Conservation (phyloP, 2,329 filamentous ascomycete species). For the Neurospora sp. region DNA sequence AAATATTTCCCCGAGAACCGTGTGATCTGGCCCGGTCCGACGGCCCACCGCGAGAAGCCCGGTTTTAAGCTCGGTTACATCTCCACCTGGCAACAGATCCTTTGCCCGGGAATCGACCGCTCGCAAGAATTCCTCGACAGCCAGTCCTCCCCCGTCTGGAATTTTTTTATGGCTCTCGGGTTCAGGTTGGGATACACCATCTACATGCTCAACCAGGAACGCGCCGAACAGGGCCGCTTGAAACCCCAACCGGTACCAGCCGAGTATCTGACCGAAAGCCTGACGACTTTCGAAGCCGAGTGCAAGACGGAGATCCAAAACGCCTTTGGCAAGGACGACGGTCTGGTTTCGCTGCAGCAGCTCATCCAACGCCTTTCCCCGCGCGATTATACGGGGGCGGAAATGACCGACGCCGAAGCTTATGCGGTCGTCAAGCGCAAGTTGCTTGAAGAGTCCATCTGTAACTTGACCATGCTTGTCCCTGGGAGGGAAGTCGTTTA, state of each 20-base stretch:
- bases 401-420: slow-evolving; percentile 11
- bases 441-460: slow-evolving; percentile 33
- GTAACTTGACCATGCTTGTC: slow-evolving; percentile 33
- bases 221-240: neutral
- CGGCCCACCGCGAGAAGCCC: slow-evolving; percentile 3
- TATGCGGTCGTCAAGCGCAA: slow-evolving; percentile 25
- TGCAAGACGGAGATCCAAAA: neutral
- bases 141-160: slow-evolving; percentile 8
- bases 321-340: neutral
- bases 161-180: slow-evolving; percentile 20
- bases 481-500: slow-evolving; percentile 23
- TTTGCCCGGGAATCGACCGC: slow-evolving; percentile 7
- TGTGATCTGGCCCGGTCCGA: slow-evolving; percentile 13
- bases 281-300: neutral
- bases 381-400: slow-evolving; percentile 8
- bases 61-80: neutral
- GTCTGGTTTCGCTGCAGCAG: slow-evolving; percentile 13
- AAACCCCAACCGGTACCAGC: neutral
- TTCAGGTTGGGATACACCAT: slow-evolving; percentile 21
- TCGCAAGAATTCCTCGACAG: slow-evolving; percentile 6
- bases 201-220: slow-evolving; percentile 10
- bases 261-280: slow-evolving; percentile 6
- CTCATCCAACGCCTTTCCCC: slow-evolving; percentile 26
- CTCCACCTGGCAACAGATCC: slow-evolving; percentile 9
- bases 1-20: slow-evolving; percentile 25